Base-by-base conservation (phyloP, 2,329 filamentous ascomycete genomes). In the Paecilomyces niveus region DNA sequence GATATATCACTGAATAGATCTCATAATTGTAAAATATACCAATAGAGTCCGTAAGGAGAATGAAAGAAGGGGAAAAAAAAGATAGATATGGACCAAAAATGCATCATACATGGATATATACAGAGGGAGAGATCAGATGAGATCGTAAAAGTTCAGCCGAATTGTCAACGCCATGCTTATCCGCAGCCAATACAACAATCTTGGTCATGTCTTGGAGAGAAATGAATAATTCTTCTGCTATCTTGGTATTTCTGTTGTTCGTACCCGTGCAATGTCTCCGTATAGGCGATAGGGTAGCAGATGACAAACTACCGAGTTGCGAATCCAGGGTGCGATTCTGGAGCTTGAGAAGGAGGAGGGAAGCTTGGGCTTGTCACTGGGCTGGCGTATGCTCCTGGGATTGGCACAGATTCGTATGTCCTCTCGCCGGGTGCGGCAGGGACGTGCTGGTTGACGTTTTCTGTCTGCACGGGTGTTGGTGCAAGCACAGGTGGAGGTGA, bases 351-450 rank as follows among this genome's bases (percentile, higher is more conserved):
- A 49, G 62, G 62, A 45, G 68, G 62, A 15, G 68, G 72, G 64
- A 78, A 76, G 26, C 68, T 70, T 22, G 78, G 77, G 56, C 73
- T 77, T 58, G 71, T 67, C 53, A 79, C 69, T 6, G 80, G 77
- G 57, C 74, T 78, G 6, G 82, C 79, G 70, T 97, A 97, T 0
- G 92, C 89, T 5, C 89, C 89, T 0, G 93, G 93, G 60, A 97
- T 96, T 0, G 92, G 90, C 32, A 97, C 93, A 22, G 88, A 79
- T 11, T 87, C 92, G 73, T 96, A 97, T 54, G 86, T 85, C 66
- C 89, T 85, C 81, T 97, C 93, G 54, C 92, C 89, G 0, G 89
- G 86, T 9, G 89, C 89, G 26, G 85, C 83, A 10, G 82, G 83
- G 18, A 86, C 86, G 64, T 90, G 89, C 54, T 86, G 80, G 64